phyloP scores from a whole-genome alignment of 1,139 yeast genomes.

The Geotrichum europaeum region DNA sequence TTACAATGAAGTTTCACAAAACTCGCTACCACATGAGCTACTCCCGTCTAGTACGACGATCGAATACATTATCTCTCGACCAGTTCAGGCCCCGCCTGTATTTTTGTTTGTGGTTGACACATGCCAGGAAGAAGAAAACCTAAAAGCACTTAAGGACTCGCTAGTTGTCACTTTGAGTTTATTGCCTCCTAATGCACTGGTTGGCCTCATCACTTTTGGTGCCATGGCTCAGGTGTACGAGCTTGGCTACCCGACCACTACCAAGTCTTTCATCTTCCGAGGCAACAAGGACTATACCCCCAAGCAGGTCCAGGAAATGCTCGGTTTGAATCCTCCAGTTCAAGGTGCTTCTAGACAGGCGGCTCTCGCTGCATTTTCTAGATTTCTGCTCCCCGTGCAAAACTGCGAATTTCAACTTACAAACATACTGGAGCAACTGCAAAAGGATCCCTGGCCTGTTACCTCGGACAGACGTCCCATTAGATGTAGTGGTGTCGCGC shows the following conservation, averaged over 20 bases:
- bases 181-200: conserved; percentile 88
- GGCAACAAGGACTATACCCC: conserved; percentile 85
- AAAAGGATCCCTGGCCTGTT: conserved; percentile 89
- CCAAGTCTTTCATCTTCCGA: conserved; percentile 80
- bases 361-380: conserved; percentile 44
- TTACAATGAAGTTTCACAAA: conserved; percentile 77
- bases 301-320: conserved; percentile 70
- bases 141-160: conserved; percentile 82
- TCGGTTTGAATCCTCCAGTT: conserved; percentile 45
- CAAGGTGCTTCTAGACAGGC: conserved; percentile 9
- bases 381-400: conserved; percentile 81
- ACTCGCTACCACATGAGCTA: conserved; percentile 82
- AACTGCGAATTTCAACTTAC: conserved; percentile 85
- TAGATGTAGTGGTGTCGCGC: conserved; percentile 90
- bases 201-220: conserved; percentile 90
- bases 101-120: conserved; percentile 86
- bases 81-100: conserved; percentile 88
- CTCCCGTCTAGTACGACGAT: conserved; percentile 71
- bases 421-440: conserved; percentile 69
- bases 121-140: conserved; percentile 91
- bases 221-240: conserved; percentile 95
- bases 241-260: conserved; percentile 69
- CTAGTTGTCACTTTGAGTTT: conserved; percentile 73
- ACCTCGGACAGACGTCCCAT: conserved; percentile 82
- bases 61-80: conserved; percentile 84